Conservation (phyloP, 2,329 filamentous ascomycete species). For the Colletotrichum cuscutae region DNA sequence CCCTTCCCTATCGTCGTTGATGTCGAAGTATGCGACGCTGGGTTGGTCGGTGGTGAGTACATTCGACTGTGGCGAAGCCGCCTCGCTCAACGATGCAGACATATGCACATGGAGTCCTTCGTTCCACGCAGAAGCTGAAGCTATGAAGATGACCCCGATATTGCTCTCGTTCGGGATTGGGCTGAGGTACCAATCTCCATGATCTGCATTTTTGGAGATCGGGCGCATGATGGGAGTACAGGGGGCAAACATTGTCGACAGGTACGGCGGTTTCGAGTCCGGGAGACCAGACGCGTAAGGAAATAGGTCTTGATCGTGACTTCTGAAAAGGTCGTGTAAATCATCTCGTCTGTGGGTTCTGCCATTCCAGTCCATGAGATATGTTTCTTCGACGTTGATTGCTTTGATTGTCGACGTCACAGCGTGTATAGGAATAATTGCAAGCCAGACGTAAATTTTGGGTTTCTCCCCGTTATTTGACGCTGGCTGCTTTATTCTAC, state of each 20-base stretch:
- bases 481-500: background rate
- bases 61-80: background rate
- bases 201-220: background rate
- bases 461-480: background rate
- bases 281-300: background rate
- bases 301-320: background rate
- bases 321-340: background rate
- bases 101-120: background rate
- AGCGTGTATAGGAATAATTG: background rate
- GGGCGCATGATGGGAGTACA: background rate
- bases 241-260: background rate
- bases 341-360: background rate
- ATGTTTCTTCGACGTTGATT: background rate
- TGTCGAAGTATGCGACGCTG: background rate
- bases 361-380: background rate
- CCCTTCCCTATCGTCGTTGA: conserved; percentile 1
- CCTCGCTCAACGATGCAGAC: background rate
- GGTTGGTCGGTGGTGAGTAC: background rate
- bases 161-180: background rate
- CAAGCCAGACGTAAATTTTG: background rate
- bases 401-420: background rate
- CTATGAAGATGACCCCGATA: background rate
- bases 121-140: background rate
- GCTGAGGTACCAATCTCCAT: background rate
- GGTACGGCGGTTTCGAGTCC: background rate